phyloP scores from a whole-genome alignment of 441 rosid species.

The Erodium chrysanthum region DNA sequence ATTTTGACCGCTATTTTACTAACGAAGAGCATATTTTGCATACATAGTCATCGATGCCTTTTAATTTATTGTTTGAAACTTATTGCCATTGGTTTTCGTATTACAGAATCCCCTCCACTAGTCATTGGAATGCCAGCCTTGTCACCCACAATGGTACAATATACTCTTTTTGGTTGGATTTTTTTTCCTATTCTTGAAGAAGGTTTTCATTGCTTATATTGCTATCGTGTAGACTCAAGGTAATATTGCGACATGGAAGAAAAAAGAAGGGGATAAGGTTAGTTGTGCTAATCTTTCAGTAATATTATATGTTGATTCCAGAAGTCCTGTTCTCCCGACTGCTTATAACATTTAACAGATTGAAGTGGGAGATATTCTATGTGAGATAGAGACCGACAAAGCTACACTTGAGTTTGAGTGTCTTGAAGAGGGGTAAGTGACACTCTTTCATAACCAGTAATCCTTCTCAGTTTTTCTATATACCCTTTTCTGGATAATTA shows the following conservation, averaged over 20 bases:
- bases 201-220: conserved; percentile 21
- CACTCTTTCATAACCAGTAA: too few species aligned
- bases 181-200: conserved; percentile 15
- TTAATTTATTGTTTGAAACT: neutral
- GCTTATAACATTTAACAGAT: conserved; percentile 45
- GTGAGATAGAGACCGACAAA: conserved; percentile 97
- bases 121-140: conserved; percentile 88
- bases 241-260: conserved; percentile 76
- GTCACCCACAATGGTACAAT: conserved; percentile 89
- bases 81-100: conserved; percentile 14
- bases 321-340: conserved; percentile 16
- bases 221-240: conserved; percentile 70
- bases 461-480: too few species aligned
- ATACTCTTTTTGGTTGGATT: conserved; percentile 10
- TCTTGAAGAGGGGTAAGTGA: conserved; percentile 81
- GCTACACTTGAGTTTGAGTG: conserved; percentile 89
- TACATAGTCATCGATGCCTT: neutral
- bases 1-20: too few species aligned
- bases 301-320: conserved; percentile 5
- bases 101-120: conserved; percentile 44
- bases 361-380: conserved; percentile 81
- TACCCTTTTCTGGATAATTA: too few species aligned
- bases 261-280: conserved; percentile 97
- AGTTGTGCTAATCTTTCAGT: conserved; percentile 18
- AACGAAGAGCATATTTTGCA: neutral